A percentile compares a stretch with the other conserved stretches of the same genome.
These are phyloP conservation scores for Leccinum uliginosum DNA, from an alignment of 768 basidiomycete genomes.

Conservation along the genomic window DNA sequence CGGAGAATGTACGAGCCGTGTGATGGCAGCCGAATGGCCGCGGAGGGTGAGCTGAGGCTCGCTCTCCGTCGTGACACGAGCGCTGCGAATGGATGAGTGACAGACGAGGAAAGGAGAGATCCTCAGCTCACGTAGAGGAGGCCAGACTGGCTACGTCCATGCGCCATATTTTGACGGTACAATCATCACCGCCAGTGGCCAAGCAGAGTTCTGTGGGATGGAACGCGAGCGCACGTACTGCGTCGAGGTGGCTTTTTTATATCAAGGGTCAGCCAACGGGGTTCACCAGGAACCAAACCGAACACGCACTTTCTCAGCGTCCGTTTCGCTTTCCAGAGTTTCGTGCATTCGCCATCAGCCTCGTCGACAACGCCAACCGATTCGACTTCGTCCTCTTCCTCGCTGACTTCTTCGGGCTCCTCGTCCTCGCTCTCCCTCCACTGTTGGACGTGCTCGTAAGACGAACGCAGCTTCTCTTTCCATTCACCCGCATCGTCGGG, in stretches of 20 bases:
- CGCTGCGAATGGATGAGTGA: slow-evolving; percentile 35
- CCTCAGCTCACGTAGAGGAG: slow-evolving; percentile 64
- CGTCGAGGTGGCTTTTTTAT: slow-evolving; percentile 82
- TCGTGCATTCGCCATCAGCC: slow-evolving; percentile 62
- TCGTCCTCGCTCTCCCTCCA: slow-evolving; percentile 47
- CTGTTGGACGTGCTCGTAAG: slow-evolving; percentile 46
- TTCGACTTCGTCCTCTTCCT: slow-evolving; percentile 69
- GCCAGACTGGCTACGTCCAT: slow-evolving; percentile 74
- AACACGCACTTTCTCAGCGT: slow-evolving; percentile 81
- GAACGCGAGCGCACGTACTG: slow-evolving; percentile 87
- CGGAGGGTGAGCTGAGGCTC: slow-evolving; percentile 93
- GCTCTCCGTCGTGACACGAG: slow-evolving; percentile 74
- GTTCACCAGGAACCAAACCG: slow-evolving; percentile 2
- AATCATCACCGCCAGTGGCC: slow-evolving; percentile 94
- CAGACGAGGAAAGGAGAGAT: background rate
- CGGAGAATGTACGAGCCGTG: slow-evolving; percentile 76
- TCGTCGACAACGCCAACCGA: slow-evolving; percentile 48
- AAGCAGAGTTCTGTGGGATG: slow-evolving; percentile 81
- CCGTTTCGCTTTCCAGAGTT: slow-evolving; percentile 82
- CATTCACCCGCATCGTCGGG: slow-evolving; percentile 85
- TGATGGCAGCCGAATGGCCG: slow-evolving; percentile 89
- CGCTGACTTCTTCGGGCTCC: slow-evolving; percentile 63
- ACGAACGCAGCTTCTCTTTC: slow-evolving; percentile 70
- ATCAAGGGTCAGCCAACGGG: slow-evolving; percentile 2
- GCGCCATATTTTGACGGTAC: slow-evolving; percentile 94